Base-by-base conservation (phyloP, 202 grass and related monocot species). In the Sporobolus alterniflorus region DNA sequence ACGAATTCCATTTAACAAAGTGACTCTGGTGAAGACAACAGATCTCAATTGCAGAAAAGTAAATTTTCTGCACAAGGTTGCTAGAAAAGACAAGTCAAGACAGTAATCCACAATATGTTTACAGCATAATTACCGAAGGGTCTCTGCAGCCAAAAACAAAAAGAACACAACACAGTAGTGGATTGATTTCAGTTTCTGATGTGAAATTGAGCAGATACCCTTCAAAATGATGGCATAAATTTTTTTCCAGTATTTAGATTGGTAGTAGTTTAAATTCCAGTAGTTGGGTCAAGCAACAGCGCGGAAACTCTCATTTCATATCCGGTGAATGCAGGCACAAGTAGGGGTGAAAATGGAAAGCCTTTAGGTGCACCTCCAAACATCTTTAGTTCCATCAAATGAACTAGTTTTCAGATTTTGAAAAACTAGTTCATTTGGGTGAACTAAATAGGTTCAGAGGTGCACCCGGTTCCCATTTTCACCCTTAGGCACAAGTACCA, bases 1-100 rank as follows among this genome's bases (percentile, higher is more conserved):
- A 70, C 2, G 80, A 50, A 46, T 71, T 69, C 3, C 6, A 70
- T 75, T 86, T 63, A 83, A 80, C 40, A 82, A 22, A 76, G 64
- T 56, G 64, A 71, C 26, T 52, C 28, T 46, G 52, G 11, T 68
- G 54, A 74, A 68, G 6, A 70, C 31, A 67, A 44, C 50, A 74
- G 9, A 26, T 57, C 59, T 49, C 29, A 4, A 30, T 33, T 77
- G 36, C 12, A 2, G 14, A 61, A 73, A 24, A 67, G 31, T 34
- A 21, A 67, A 67, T 20, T 44, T 77, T 67, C 56, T 29, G 21
- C 18, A 61, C 2, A 1, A 44, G 25, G 6, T 20, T 62, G 4
- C 71, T 32, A 32, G 24, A 71, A 69, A 63, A 40, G 69, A 43
- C 34, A 64, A 25, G 54, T 44, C 32, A 71, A 32, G 25, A 50